Base-by-base conservation (phyloP, 805 yeast genomes). In the Pichia exigua region DNA sequence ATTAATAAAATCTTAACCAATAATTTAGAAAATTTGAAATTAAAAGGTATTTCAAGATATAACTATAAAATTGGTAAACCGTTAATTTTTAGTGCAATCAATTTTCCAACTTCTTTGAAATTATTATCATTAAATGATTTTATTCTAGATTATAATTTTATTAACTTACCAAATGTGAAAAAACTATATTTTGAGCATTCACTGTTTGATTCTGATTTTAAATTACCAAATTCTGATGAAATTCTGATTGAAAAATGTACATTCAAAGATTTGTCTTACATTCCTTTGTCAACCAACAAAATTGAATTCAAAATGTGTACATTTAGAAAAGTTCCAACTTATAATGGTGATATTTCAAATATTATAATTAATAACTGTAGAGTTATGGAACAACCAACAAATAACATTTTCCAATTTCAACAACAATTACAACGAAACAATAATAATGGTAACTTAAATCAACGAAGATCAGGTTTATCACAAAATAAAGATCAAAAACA, bases 221-320 rank as follows among this genome's bases (percentile, higher is more conserved):
- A 57, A 49, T 52, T 64, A 44, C 67, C 67, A 6, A 52, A 48
- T 40, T 59, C 65, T 4, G 60, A 60, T 47, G 65, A 63, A 49
- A 59, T 62, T 46, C 49, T 61, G 21, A 63, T 63, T 45, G 67
- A 64, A 50, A 64, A 64, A 46, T 63, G 66, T 54, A 64, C 66
- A 8, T 64, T 63, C 42, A 64, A 64, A 47, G 67, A 63, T 50
- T 54, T 64, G 24, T 56, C 58, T 18, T 56, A 57, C 39, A 38
- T 64, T 21, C 66, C 67, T 3, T 17, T 53, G 1, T 18, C 32
- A 2, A 55, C 60, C 24, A 50, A 48, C 7, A 61, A 55, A 47
- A 58, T 63, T 42, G 66, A 63, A 47, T 64, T 64, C 52, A 64
- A 62, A 53, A 62, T 64, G 66, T 64, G 67, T 47, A 63, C 67